Conservation (phyloP, 371 early-diverging fungal genomes). For the Sporodiniella umbellata region DNA sequence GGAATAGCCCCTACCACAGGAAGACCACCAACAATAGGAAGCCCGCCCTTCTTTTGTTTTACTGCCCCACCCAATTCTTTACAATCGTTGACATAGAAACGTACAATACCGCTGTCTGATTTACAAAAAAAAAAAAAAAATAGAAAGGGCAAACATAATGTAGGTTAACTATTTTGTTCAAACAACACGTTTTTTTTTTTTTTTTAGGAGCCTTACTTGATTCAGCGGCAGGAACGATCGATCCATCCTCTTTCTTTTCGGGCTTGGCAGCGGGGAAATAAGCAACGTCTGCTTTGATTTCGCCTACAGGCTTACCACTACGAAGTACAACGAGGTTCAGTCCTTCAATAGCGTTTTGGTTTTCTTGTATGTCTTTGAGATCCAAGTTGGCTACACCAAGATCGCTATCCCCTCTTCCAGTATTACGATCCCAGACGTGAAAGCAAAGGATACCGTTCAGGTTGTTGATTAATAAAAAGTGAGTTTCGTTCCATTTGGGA, state of each 20-base stretch:
- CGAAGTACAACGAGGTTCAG: conserved; percentile 18
- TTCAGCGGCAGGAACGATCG: conserved; percentile 20
- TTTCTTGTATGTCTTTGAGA: conserved; percentile 47
- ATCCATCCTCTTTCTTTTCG: conserved; percentile 29
- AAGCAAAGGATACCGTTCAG: conserved; percentile 23
- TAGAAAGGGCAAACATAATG: too few relatives aligned
- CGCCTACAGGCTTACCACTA: conserved; percentile 28
- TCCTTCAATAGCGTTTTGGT: conserved; percentile 22
- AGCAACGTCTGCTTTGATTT: conserved; percentile 30
- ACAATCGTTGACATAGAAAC: conserved; percentile 38
- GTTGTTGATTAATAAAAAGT: conserved; percentile 26
- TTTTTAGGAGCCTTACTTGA: conserved; percentile 12
- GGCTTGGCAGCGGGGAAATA: conserved; percentile 30
- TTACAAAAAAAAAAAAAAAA: too few relatives aligned
- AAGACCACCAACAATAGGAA: conserved; percentile 20
- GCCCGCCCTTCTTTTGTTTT: conserved; percentile 16
- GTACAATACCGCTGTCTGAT: conserved; percentile 34
- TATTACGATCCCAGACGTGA: conserved; percentile 24
- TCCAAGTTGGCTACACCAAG: conserved; percentile 49
- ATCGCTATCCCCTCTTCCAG: conserved; percentile 25
- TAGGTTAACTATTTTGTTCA: too few relatives aligned
- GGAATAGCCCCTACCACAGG: conserved; percentile 21
- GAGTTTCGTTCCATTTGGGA: conserved; percentile 36
- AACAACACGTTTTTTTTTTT: too few relatives aligned
- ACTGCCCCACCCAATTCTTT: conserved; percentile 27